phyloP scores from a whole-genome alignment of 148 eudicot species.

The Camellia lanceoleosa region DNA sequence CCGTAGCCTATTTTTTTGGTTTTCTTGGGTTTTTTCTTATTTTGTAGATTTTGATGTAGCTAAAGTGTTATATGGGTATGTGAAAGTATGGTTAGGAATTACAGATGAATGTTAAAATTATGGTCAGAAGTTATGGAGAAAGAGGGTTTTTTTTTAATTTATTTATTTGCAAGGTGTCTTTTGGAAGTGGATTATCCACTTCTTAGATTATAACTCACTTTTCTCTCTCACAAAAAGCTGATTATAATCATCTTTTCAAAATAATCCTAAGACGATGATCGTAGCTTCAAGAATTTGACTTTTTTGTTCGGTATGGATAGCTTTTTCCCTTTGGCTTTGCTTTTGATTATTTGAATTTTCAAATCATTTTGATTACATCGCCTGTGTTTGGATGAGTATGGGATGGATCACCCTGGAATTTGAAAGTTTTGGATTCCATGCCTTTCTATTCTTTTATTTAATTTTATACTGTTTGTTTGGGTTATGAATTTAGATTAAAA shows the following conservation, averaged over 20 bases:
- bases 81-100: background rate
- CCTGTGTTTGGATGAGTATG: background rate
- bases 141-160: too few relatives aligned
- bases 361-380: too few relatives aligned
- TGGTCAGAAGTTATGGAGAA: too few relatives aligned
- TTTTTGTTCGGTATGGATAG: conserved; percentile 1
- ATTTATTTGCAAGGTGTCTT: too few relatives aligned
- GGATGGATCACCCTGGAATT: background rate
- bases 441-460: background rate
- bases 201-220: too few relatives aligned
- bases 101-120: background rate
- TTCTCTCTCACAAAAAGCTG: too few relatives aligned
- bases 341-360: background rate
- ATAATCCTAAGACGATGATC: too few relatives aligned
- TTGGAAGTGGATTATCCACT: too few relatives aligned
- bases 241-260: too few relatives aligned
- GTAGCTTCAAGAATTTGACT: background rate
- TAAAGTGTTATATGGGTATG: background rate
- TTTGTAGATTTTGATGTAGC: background rate
- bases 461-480: too few relatives aligned
- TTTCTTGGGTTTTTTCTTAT: background rate
- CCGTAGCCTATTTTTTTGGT: conserved; percentile 7
- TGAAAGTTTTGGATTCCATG: background rate
- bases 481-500: too few relatives aligned
- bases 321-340: background rate